Percentiles rank a stretch among this genome's conserved stretches.
phyloP scores from a whole-genome alignment of 1,284 basidiomycete species.

The Puccinia polysora region DNA sequence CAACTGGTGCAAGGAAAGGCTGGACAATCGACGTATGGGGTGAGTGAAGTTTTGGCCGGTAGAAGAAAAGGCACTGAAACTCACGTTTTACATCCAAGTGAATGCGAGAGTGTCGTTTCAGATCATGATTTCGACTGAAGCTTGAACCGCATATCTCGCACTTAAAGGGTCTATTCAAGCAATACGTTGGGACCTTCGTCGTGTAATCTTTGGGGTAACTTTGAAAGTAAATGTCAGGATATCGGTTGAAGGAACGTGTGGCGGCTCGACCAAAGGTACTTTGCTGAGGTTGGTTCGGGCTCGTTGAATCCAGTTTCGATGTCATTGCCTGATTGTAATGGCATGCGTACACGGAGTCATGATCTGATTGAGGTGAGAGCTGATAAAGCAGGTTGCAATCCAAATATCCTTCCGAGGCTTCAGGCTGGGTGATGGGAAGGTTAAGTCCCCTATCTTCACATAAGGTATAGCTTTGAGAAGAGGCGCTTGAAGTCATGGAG shows the following conservation, averaged over 20 bases:
- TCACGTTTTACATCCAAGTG: constrained; percentile 50
- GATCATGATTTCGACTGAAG: constrained; percentile 51
- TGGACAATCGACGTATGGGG: not conserved
- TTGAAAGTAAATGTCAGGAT: not conserved
- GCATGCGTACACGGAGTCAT: not conserved
- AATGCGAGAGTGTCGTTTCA: constrained; percentile 51
- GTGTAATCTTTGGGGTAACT: not conserved
- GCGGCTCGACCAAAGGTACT: not conserved
- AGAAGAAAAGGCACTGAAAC: not conserved
- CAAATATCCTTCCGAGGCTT: not conserved
- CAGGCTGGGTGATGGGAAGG: not conserved
- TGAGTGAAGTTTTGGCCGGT: not conserved
- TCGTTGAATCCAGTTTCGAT: not conserved
- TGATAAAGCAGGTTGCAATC: not conserved
- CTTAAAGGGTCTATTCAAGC: constrained; percentile 45
- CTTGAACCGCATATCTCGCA: constrained; percentile 49
- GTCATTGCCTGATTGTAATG: not conserved
- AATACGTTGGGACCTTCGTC: constrained; percentile 1
- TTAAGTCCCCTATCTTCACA: not conserved
- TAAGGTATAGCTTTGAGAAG: constrained; percentile 16
- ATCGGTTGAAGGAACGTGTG: not conserved
- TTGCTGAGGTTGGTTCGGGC: not conserved
- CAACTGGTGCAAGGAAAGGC: constrained; percentile 25
- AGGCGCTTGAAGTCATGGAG: constrained; percentile 13
- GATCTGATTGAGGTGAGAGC: not conserved